Evolutionary conservation across 768 basidiomycete genomes (phyloP), one percentile per base, ranked within the genome.

Genomic region (Xerocomellus chrysenteron): DNA sequence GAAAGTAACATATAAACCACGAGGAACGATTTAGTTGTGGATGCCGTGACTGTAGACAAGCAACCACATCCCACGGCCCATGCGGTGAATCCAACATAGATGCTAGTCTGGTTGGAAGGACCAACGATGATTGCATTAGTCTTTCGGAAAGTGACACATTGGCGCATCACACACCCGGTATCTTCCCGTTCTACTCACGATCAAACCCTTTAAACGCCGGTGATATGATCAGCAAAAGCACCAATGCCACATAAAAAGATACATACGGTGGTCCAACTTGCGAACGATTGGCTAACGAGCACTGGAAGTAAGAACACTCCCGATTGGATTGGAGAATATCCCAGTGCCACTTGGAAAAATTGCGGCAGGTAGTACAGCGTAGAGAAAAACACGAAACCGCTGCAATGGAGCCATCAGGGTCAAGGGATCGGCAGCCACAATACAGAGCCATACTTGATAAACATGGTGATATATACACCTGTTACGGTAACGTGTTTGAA

Each of bases 61-160:
- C 84, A 78, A 2, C 89, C 90, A 53, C 84, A 83, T 1, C 83
- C 88, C 36, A 91, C 72, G 0, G 87, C 80, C 86, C 86, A 90
- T 19, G 86, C 70, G 0, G 76, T 73, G 67, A 89, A 92, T 2
- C 90, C 89, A 19, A 77, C 60, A 60, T 83, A 78, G 42, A 90
- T 65, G 19, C 55, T 64, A 7, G 47, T 40, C 64, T 67, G 24
- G 30, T 40, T 4, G 28, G 14, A 32, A 17, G 19, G 17, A 30
- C 19, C 30, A 11, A 42, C 14, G 35, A 53, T 2, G 37, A 45
- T 30, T 12, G 5, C 7, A n/a, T 30, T 7, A 17, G 30, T 17
- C 41, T 35, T 9, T 41, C 32, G 32, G 53, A 7, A 8, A 33
- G 21, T 21, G 26, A 46, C 16, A 43, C 9, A 19, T 40, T 17